Base-by-base conservation (phyloP, 2,329 filamentous ascomycete genomes). In the Aspergillus jensenii region DNA sequence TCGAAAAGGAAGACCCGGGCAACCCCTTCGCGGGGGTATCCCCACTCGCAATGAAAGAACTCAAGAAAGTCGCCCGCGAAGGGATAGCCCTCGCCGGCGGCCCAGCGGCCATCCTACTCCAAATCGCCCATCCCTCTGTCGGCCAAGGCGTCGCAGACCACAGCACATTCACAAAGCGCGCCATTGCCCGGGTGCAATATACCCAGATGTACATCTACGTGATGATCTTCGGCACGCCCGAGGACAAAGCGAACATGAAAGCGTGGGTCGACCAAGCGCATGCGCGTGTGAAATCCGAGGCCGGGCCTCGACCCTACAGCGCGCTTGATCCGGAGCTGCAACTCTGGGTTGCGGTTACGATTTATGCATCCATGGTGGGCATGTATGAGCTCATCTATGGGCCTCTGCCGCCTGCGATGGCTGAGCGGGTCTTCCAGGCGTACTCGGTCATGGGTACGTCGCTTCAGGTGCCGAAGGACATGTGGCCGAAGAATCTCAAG, bases 181-280 rank as follows among this genome's bases (percentile, higher is more conserved):
- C 40, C 19, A 40, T 59, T 4, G 51, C 50, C 33, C 56, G 51
- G 1, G 44, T 31, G 2, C 35, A 49, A 6, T 45, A 37, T 39
- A 59, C 51, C 2, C 25, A 41, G n/a, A 48, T 49, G n/a, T 59
- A 45, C 31, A 40, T 58, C n/a, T 59, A 59, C 40, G 44, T 44
- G 27, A 59, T 55, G 56, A 44, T 49, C 14, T 55, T 37, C 21
- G 51, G 56, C 3, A 59, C 51, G 1, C 6, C 19, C 6, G 51
- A 59, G 2, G 51, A 55, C 9, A 59, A 55, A 31, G 21, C 4
- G 3, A 23, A 25, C 19, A 39, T 55, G 14, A 40, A 39, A n/a
- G 37, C 49, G 9, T 50, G 45, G 45, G 56, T 59, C 1, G 43
- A 59, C 31, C 52, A 37, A 8, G 41, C 47, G 6, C 51, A 59